Percentiles rank a stretch among this genome's conserved stretches.
phyloP scores from a whole-genome alignment of 23 red algal genomes.

The Gracilaria domingensis region DNA sequence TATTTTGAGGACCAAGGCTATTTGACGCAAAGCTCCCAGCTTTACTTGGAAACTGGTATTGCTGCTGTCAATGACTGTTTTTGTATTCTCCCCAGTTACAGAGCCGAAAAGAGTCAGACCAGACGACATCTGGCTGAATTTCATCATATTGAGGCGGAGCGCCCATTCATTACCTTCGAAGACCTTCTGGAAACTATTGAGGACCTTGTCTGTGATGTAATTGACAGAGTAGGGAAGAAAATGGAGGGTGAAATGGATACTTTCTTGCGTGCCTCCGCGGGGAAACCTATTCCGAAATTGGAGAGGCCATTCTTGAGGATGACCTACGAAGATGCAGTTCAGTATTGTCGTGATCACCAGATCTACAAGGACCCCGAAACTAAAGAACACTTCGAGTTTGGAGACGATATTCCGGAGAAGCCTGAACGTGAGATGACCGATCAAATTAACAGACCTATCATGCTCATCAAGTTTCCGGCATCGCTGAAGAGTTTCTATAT shows the following conservation, averaged over 20 bases:
- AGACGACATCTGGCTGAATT: slow-evolving; percentile 98
- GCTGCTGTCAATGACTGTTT: slow-evolving; percentile 95
- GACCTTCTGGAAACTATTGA: slow-evolving; percentile 89
- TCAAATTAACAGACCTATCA: slow-evolving; percentile 92
- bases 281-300: slow-evolving; percentile 66
- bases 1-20: slow-evolving; percentile 93
- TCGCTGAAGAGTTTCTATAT: slow-evolving; percentile 98
- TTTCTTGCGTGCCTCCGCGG: slow-evolving; percentile 66
- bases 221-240: slow-evolving; percentile 77
- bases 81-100: slow-evolving; percentile 95
- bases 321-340: slow-evolving; percentile 92
- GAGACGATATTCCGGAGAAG: slow-evolving; percentile 97
- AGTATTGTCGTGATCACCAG: slow-evolving; percentile 89
- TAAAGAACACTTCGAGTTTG: slow-evolving; percentile 90
- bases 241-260: slow-evolving; percentile 73
- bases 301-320: slow-evolving; percentile 93
- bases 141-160: slow-evolving; percentile 98
- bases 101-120: slow-evolving; percentile 91
- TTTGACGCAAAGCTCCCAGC: slow-evolving; percentile 91
- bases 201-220: slow-evolving; percentile 90
- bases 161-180: slow-evolving; percentile 95
- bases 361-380: slow-evolving; percentile 98
- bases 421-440: slow-evolving; percentile 98
- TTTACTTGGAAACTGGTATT: slow-evolving; percentile 98
- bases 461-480: slow-evolving; percentile 87